Evolutionary conservation across 805 yeast genomes (phyloP).

Genomic region (Ogataea ramenticola): DNA sequence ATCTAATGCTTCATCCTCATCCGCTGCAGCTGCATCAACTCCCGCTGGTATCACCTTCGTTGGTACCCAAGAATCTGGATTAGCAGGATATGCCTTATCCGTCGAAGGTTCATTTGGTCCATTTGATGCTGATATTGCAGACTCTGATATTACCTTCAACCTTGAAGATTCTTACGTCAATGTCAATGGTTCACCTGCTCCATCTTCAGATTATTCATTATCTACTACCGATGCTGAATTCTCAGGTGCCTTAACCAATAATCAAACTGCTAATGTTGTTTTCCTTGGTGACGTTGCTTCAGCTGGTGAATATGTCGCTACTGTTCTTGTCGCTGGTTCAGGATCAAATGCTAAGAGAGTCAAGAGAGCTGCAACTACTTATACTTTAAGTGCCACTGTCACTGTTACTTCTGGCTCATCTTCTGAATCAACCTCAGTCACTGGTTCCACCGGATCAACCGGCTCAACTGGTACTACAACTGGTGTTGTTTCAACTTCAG

Average conservation of each 20-base stretch:
- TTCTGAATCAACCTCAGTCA: background rate
- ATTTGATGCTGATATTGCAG: background rate
- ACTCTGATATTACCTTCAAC: background rate
- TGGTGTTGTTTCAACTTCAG: background rate
- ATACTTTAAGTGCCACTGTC: background rate
- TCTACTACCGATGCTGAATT: background rate
- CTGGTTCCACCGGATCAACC: background rate
- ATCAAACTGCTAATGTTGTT: background rate
- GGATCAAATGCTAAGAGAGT: background rate
- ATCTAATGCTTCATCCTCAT: background rate
- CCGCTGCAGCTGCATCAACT: background rate
- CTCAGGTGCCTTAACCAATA: background rate
- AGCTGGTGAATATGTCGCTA: background rate
- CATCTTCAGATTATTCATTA: background rate
- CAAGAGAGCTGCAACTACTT: constrained; percentile 1
- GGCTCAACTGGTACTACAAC: background rate
- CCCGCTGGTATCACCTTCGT: background rate
- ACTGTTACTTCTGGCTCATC: background rate
- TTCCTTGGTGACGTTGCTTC: background rate
- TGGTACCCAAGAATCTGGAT: background rate
- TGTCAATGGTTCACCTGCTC: background rate
- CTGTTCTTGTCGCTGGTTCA: background rate
- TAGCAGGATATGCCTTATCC: background rate
- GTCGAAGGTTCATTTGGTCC: background rate
- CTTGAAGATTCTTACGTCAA: background rate